phyloP scores from a whole-genome alignment of 805 yeast genomes.

The Yarrowia deformans region DNA sequence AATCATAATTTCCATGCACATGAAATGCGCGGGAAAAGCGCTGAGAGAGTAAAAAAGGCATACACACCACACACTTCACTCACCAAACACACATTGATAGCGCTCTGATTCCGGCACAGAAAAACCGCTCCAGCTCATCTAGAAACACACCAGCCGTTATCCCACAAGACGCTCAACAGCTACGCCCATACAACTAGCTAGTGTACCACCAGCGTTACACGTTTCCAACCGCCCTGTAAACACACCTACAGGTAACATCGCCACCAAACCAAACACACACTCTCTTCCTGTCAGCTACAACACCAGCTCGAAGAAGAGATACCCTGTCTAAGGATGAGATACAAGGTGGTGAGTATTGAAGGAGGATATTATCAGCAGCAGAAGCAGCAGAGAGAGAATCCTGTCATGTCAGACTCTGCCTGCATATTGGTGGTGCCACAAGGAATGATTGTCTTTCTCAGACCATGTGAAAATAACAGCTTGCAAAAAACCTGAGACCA shows the following conservation, averaged over 20 bases:
- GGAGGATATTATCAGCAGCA: not conserved
- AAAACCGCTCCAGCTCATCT: not conserved
- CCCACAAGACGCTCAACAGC: not conserved
- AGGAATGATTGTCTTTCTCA: not conserved
- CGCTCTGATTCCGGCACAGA: no score
- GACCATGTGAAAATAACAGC: constrained; percentile 1
- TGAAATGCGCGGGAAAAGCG: constrained; percentile 13
- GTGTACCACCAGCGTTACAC: not conserved
- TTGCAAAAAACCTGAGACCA: no score
- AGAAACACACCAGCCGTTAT: not conserved
- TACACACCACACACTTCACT: not conserved
- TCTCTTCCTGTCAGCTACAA: not conserved
- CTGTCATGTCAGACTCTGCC: not conserved
- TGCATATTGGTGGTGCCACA: constrained; percentile 9
- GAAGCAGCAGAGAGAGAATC: no score
- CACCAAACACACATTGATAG: no score
- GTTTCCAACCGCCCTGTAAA: no score
- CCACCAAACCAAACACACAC: not conserved
- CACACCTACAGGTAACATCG: constrained; percentile 1
- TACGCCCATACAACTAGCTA: not conserved
- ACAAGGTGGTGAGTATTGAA: constrained; percentile 37
- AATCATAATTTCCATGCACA: constrained; percentile 35
- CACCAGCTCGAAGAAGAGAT: not conserved
- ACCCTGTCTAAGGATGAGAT: not conserved
- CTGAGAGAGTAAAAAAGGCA: not conserved